Evolutionary conservation across 352 stramenopile genomes (phyloP).

Genomic region (Globisporangium spiculum): DNA sequence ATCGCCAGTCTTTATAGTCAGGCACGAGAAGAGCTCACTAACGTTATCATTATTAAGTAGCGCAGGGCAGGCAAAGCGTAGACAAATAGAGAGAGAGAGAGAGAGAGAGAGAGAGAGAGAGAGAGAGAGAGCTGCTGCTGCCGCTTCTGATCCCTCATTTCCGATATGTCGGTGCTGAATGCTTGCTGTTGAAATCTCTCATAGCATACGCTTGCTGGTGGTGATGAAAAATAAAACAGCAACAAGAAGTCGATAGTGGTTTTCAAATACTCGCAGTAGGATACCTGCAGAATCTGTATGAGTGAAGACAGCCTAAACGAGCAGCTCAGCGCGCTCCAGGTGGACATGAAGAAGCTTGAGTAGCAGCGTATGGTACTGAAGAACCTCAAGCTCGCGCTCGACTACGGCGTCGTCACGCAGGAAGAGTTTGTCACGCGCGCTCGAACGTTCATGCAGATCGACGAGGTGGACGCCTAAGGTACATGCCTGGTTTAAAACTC

Average conservation of each 20-base stretch:
- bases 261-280: background rate
- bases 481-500: too few relatives aligned
- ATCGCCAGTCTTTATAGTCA: background rate
- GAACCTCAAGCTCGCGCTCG: conserved; percentile 2
- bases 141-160: too few relatives aligned
- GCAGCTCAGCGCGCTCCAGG: background rate
- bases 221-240: too few relatives aligned
- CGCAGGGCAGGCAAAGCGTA: background rate
- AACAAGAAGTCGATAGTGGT: background rate
- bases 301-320: background rate
- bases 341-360: conserved; percentile 6
- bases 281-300: background rate
- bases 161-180: too few relatives aligned
- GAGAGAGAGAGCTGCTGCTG: background rate
- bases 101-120: background rate
- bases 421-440: background rate
- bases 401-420: conserved; percentile 1
- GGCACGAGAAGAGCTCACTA: background rate
- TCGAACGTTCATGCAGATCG: background rate
- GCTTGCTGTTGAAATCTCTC: too few relatives aligned
- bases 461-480: background rate
- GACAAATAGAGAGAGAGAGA: background rate
- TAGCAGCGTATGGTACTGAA: background rate
- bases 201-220: too few relatives aligned
- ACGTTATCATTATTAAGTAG: background rate